Evolutionary conservation across 2,329 filamentous ascomycete species (phyloP).

Genomic region (Xylaria hypoxylon): DNA sequence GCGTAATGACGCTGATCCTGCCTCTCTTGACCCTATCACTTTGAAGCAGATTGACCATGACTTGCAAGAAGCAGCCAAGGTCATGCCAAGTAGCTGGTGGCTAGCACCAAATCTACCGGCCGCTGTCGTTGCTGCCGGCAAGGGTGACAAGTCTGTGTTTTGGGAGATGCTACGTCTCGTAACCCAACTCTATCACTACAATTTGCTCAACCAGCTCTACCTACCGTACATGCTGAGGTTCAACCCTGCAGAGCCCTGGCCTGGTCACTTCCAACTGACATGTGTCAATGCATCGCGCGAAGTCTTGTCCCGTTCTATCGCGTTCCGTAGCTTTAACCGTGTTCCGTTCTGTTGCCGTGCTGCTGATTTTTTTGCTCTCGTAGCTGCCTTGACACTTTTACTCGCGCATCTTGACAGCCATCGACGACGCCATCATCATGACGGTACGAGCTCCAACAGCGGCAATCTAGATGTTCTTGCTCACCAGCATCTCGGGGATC

Average conservation of each 20-base stretch:
- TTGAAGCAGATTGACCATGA: slow-evolving; percentile 52
- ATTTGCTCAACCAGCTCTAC: slow-evolving; percentile 57
- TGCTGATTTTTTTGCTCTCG: no score
- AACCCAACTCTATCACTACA: slow-evolving; percentile 56
- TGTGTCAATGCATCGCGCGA: slow-evolving; percentile 46
- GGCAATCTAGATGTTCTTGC: no score
- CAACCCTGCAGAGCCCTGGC: not conserved
- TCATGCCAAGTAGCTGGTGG: slow-evolving; percentile 55
- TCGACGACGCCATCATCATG: no score
- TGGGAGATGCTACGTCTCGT: slow-evolving; percentile 52
- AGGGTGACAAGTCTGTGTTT: slow-evolving; percentile 32
- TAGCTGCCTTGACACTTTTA: no score
- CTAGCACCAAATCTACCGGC: slow-evolving; percentile 42
- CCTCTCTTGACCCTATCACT: slow-evolving; percentile 41
- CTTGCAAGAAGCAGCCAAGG: slow-evolving; percentile 49
- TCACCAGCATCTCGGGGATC: no score
- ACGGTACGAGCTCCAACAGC: no score
- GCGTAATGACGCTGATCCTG: slow-evolving; percentile 49
- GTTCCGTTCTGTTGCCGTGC: no score
- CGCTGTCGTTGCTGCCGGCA: not conserved
- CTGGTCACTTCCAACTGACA: slow-evolving; percentile 39
- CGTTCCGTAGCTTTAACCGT: no score
- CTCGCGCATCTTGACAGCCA: no score
- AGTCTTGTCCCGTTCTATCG: no score
- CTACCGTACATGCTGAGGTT: slow-evolving; percentile 56